Conservation (phyloP, 106 monocot species). For the Dendrobium officinale region DNA sequence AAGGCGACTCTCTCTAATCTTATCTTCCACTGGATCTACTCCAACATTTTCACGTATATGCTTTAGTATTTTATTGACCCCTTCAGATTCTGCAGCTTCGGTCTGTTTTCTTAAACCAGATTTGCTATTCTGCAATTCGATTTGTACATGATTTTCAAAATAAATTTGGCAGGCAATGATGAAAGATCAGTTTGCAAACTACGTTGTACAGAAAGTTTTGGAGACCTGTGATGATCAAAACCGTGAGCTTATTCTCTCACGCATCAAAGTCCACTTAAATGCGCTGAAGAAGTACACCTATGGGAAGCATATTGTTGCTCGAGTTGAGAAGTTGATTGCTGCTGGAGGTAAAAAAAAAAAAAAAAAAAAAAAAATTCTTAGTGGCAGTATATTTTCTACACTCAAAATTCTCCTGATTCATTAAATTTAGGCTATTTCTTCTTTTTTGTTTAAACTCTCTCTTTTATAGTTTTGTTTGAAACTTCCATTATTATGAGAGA, state of each 20-base stretch:
- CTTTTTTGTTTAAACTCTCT: neutral
- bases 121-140: neutral
- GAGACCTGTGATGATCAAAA: constrained; percentile 18
- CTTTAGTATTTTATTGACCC: no score
- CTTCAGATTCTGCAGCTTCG: no score
- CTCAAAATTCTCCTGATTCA: neutral
- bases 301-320: constrained; percentile 18
- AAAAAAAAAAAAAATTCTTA: neutral
- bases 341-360: constrained; percentile 11
- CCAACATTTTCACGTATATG: no score
- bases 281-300: constrained; percentile 17
- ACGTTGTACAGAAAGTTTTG: constrained; percentile 19
- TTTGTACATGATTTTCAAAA: neutral
- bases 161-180: constrained; percentile 14
- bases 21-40: no score
- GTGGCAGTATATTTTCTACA: neutral
- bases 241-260: constrained; percentile 16
- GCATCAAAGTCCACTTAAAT: constrained; percentile 18
- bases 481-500: neutral
- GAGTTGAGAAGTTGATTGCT: constrained; percentile 16
- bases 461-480: no score
- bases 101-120: neutral
- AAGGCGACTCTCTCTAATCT: no score
- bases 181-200: constrained; percentile 20
- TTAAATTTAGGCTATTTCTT: neutral